phyloP scores from a whole-genome alignment of 176 grass and related monocot species.

The Raddia guianensis region DNA sequence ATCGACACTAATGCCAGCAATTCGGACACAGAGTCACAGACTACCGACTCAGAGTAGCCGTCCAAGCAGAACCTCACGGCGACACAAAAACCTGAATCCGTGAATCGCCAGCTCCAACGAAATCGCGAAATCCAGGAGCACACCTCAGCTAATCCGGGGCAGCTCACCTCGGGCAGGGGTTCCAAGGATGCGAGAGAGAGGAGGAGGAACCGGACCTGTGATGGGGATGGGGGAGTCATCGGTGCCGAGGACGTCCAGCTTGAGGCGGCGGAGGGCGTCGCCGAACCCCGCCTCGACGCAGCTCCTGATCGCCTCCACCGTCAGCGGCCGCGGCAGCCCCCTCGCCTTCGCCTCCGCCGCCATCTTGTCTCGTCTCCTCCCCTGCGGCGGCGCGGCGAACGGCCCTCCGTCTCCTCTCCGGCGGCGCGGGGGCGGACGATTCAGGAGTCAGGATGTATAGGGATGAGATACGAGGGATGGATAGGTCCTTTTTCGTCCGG shows the following conservation, averaged over 20 bases:
- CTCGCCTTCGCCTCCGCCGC: not conserved
- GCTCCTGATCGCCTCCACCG: not conserved
- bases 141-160: not conserved
- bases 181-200: not conserved
- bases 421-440: no score
- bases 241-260: slow-evolving; percentile 82
- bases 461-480: no score
- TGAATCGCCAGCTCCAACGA: not conserved
- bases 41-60: not conserved
- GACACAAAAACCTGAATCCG: not conserved
- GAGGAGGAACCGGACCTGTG: slow-evolving; percentile 40
- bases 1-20: not conserved
- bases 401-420: no score
- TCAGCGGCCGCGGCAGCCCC: slow-evolving; percentile 18
- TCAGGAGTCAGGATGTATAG: no score
- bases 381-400: slow-evolving; percentile 8
- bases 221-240: slow-evolving; percentile 75
- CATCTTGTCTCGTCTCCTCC: not conserved
- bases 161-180: not conserved
- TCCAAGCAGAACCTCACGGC: not conserved
- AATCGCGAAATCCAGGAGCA: not conserved
- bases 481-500: no score
- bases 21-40: not conserved
- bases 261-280: slow-evolving; percentile 61
- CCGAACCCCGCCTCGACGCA: slow-evolving; percentile 49